These are phyloP conservation scores for Raffaelea deltoideospora DNA, from an alignment of 2,329 filamentous ascomycete genomes.

Conservation along the genomic window DNA sequence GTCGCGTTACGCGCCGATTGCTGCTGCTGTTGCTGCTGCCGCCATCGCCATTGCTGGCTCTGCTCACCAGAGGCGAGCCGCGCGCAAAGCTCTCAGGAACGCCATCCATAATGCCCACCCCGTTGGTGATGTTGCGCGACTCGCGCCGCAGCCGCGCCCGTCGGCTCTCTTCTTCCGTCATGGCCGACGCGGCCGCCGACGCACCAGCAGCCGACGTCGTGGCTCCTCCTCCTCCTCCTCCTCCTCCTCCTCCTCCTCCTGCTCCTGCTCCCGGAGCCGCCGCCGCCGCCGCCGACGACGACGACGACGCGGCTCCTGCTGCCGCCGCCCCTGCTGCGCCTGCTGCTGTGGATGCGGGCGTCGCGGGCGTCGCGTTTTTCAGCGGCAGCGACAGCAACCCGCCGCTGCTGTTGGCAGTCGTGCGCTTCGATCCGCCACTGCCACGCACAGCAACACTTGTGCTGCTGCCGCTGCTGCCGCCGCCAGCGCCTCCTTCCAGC, in stretches of 20 bases:
- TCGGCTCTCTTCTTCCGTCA: conserved; percentile 10
- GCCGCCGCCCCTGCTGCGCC: not conserved
- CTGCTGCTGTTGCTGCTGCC: no score
- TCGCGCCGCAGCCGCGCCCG: conserved; percentile 13
- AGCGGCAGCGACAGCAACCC: no score
- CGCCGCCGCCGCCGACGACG: conserved; percentile 7
- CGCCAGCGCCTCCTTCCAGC: no score
- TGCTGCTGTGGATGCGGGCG: not conserved
- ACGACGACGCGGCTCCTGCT: conserved; percentile 15
- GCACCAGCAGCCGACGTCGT: conserved; percentile 2
- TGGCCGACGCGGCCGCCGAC: conserved; percentile 3
- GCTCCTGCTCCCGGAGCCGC: conserved; percentile 12
- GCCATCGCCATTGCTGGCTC: no score
- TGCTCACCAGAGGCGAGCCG: not conserved
- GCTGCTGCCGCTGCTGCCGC: not conserved
- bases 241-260: no score
- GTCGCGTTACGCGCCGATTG: no score
- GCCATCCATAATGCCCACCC: conserved; percentile 14
- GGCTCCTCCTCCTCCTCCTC: no score
- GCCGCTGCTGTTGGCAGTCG: no score
- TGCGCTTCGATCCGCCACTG: no score
- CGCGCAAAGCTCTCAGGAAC: conserved; percentile 24
- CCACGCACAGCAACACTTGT: no score
- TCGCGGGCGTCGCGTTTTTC: no score
- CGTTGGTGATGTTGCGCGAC: conserved; percentile 19